Conservation (phyloP, 306 rosid genomes). For the Gynostemma pentaphyllum region DNA sequence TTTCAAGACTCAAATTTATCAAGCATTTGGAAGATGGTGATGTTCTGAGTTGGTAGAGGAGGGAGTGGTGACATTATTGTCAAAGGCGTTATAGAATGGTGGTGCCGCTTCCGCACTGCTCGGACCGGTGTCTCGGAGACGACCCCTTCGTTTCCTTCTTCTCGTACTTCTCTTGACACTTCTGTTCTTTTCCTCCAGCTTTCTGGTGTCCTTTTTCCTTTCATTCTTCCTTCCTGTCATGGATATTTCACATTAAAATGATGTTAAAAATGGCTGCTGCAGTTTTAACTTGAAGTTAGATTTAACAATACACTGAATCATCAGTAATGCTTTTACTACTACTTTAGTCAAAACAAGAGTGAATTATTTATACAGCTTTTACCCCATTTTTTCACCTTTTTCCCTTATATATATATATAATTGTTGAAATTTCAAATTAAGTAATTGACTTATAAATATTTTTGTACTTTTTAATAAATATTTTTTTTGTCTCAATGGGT, state of each 20-base stretch:
- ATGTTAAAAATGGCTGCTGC: neutral
- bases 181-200: slow-evolving; percentile 57
- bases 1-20: slow-evolving; percentile 74
- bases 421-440: too few species aligned
- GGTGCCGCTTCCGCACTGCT: slow-evolving; percentile 80
- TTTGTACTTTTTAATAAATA: too few species aligned
- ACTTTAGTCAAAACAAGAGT: too few species aligned
- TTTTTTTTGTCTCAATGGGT: too few species aligned
- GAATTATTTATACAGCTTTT: too few species aligned
- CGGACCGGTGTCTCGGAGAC: slow-evolving; percentile 35
- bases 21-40: slow-evolving; percentile 75
- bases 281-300: neutral
- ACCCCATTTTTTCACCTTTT: too few species aligned
- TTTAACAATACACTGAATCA: neutral
- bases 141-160: slow-evolving; percentile 24
- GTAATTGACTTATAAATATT: too few species aligned
- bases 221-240: slow-evolving; percentile 58
- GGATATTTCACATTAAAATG: neutral
- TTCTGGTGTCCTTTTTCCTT: slow-evolving; percentile 41
- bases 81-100: slow-evolving; percentile 52
- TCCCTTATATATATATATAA: too few species aligned
- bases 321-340: too few species aligned
- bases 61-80: slow-evolving; percentile 53
- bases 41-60: slow-evolving; percentile 36
- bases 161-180: slow-evolving; percentile 20